Evolutionary conservation across 2,329 filamentous ascomycete genomes (phyloP), one percentile per base, ranked within the genome.

Genomic region (Ceratocystis papillata): DNA sequence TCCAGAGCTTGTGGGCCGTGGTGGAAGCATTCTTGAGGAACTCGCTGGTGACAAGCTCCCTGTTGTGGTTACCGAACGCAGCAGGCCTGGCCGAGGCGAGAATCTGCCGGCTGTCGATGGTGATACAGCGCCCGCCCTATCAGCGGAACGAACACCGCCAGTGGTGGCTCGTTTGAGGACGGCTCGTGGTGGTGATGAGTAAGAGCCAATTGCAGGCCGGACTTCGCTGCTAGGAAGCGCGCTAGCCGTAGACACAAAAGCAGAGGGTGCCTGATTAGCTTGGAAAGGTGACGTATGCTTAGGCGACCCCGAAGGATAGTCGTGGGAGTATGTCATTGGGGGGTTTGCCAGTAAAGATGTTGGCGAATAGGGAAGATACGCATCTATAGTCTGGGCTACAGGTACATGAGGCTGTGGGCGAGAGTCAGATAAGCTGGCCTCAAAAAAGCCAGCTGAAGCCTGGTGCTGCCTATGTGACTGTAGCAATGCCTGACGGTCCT

Each of bases 11-110:
- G 61, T 22, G 33, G 61, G 22, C 28, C 41, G 28, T 5, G 61
- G 61, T 15, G 41, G 60, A 15, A 62, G 33, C 60, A 62, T 46
- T 37, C 44, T 45, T 37, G 59, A 28, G 12, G 59, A 37, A 10
- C 4, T 41, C 8, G 44, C 41, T 12, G 61, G 30, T 25, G 15
- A 12, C 7, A 45, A 48, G 25, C n/a, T 12, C 15, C 25, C 25
- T 2, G 25, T 2, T 5, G 53, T 17, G 7, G 53, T 37, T 6
- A 33, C 25, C 5, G 53, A 33, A 20, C 53, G 53, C 53, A 30
- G 7, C 25, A 17, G 12, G 53, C 53, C 53, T 10, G 53, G 17
- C n/a, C 53, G 8, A 4, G 53, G 53, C n/a, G 53, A 59, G 28
- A 59, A 59, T n/a, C 17, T 3, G 12, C 12, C 17, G 7, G 17